Evolutionary conservation across 768 basidiomycete genomes (phyloP), one percentile per base, ranked within the genome.

Genomic region (Mycena chlorophos): DNA sequence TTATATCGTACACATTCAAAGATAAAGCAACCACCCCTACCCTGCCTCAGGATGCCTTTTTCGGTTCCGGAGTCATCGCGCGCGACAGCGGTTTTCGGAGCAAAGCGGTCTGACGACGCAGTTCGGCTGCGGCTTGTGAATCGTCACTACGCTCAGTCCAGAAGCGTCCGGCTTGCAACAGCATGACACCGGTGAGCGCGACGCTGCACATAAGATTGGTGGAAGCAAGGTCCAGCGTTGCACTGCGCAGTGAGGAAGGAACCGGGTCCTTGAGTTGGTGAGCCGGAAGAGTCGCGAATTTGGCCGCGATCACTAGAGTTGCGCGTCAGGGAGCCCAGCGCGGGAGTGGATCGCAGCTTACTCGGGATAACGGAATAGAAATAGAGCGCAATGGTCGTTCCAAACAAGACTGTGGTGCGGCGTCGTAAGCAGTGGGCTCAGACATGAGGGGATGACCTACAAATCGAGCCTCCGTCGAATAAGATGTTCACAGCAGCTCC

Each of bases 401-500:
- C 78, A 64, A 91, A 93, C 56, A 94, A 75, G 71, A 94, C 91
- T 94, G 69, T 14, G 19, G n/a, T 43, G 31, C 29, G 40, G 47
- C 13, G 0, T n/a, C 63, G 19, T 62, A 52, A 22, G 28, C 19
- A 23, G 8, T 34, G 30, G 20, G 13, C 42, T 29, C 40, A 66
- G 19, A 39, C 17, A 45, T 10, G 14, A 37, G n/a, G 38, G 22
- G 3, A 25, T 52, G n/a, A 75, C 89, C 67, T 58, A 93, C 91
- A 89, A 62, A 92, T 86, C 69, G 90, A 92, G 49, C 88, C 91
- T 23, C 91, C 91, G 65, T 94, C 91, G 63, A 94, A 94, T 90
- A 94, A 92, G 66, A 94, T 76, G 69, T 94, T 93, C 28, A 85
- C 88, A 2, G 91, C 91, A 60, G 83, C 73, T 6, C 88, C 83